Conservation (phyloP, 202 grass and related monocot species). For the Cymbopogon flexuosus region DNA sequence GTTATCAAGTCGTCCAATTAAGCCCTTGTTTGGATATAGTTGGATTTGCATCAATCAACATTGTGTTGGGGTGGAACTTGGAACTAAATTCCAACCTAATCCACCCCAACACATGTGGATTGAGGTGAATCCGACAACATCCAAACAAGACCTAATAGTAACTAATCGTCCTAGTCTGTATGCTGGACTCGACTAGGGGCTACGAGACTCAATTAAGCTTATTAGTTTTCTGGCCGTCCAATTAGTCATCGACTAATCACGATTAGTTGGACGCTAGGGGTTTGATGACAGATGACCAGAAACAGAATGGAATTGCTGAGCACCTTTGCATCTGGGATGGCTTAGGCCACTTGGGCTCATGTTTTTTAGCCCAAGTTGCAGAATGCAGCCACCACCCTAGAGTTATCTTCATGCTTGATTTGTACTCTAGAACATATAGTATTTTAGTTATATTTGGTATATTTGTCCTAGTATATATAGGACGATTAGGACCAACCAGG, state of each 20-base stretch:
- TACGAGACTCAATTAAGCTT: no score
- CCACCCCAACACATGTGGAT: no score
- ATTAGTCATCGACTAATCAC: not conserved
- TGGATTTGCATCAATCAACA: no score
- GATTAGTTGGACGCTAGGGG: not conserved
- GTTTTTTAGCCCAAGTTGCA: not conserved
- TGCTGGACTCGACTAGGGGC: no score
- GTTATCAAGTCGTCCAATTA: no score
- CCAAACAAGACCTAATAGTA: no score
- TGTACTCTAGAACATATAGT: not conserved
- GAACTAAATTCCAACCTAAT: no score
- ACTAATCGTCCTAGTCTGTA: no score
- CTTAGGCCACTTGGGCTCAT: not conserved
- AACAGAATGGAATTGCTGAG: not conserved
- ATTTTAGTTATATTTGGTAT: not conserved
- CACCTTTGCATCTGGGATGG: not conserved
- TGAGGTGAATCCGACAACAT: no score
- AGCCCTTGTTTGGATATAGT: no score
- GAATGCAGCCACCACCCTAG: not conserved
- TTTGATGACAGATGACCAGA: not conserved
- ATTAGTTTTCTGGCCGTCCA: not conserved
- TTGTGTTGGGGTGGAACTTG: no score
- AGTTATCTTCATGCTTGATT: not conserved
- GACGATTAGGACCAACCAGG: not conserved
- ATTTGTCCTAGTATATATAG: not conserved